Conservation (phyloP, 2,329 filamentous ascomycete genomes). For the Bipolaris zeicola region DNA sequence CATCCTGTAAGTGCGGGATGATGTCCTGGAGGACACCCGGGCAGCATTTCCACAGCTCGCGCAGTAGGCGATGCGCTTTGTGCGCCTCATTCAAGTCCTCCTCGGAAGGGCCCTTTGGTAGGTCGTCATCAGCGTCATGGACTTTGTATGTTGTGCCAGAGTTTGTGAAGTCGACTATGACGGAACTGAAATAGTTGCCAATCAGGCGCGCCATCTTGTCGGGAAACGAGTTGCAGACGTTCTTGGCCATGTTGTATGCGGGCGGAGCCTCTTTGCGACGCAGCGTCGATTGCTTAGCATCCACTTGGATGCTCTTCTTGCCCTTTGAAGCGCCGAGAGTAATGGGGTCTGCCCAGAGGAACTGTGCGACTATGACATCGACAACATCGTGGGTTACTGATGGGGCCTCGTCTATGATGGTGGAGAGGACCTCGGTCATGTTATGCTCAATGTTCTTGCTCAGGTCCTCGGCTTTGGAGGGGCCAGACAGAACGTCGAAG, state of each 20-base stretch:
- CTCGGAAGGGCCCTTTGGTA: conserved; percentile 69
- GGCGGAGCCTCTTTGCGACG: conserved; percentile 86
- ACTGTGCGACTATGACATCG: conserved; percentile 94
- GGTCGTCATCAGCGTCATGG: conserved; percentile 52
- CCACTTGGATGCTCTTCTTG: conserved; percentile 61
- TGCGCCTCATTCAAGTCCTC: conserved; percentile 84
- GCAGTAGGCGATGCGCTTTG: conserved; percentile 86
- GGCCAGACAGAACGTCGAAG: conserved; percentile 88
- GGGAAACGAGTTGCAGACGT: conserved; percentile 83
- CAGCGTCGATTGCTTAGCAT: conserved; percentile 80
- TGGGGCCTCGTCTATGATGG: conserved; percentile 83
- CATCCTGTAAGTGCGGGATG: conserved; percentile 89
- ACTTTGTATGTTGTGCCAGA: conserved; percentile 25
- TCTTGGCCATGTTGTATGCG: conserved; percentile 95
- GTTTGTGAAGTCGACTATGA: conserved; percentile 82
- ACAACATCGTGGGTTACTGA: conserved; percentile 81
- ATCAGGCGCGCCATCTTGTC: conserved; percentile 96
- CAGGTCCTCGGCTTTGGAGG: conserved; percentile 79
- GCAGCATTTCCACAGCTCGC: conserved; percentile 91
- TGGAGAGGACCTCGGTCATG: conserved; percentile 83
- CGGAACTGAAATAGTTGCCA: conserved; percentile 95
- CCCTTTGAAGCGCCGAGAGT: conserved; percentile 55
- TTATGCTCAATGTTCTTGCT: conserved; percentile 93
- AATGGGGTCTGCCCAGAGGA: conserved; percentile 81
- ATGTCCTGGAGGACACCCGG: conserved; percentile 90